These are phyloP conservation scores for Globisporangium cylindrosporum DNA, from an alignment of 352 stramenopile species.

Conservation along the genomic window DNA sequence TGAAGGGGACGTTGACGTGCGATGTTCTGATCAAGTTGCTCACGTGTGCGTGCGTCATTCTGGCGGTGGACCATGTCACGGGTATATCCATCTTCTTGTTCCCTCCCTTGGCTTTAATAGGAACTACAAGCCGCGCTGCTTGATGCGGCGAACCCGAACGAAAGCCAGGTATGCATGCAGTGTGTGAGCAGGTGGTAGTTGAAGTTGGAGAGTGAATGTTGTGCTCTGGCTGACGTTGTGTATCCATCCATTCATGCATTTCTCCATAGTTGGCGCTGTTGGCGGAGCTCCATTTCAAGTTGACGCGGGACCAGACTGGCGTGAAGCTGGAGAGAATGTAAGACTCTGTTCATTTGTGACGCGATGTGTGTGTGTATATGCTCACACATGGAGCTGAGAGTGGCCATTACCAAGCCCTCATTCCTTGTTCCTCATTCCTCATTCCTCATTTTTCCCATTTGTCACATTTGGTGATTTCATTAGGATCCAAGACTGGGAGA, in stretches of 20 bases:
- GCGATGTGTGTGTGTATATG: not conserved
- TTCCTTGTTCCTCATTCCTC: not conserved
- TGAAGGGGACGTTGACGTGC: not conserved
- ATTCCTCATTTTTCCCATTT: not conserved
- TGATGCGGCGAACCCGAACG: slow-evolving; percentile 37
- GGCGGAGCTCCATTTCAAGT: slow-evolving; percentile 80
- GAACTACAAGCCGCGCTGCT: slow-evolving; percentile 65
- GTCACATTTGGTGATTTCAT: not conserved
- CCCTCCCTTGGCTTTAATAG: slow-evolving; percentile 19
- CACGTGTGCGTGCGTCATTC: not conserved
- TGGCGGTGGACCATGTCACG: not conserved
- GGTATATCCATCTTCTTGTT: not conserved
- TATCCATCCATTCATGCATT: slow-evolving; percentile 1
- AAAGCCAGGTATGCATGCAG: slow-evolving; percentile 37
- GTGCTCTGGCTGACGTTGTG: slow-evolving; percentile 9
- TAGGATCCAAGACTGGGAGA: slow-evolving; percentile 85
- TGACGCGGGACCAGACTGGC: slow-evolving; percentile 64
- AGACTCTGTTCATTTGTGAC: slow-evolving; percentile 2
- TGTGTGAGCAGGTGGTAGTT: not conserved
- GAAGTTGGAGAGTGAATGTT: not conserved
- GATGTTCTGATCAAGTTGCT: not conserved
- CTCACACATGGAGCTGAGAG: not conserved
- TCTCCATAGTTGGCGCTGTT: slow-evolving; percentile 56
- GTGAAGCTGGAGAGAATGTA: slow-evolving; percentile 84
- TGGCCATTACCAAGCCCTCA: not conserved